Conservation (phyloP, 2,329 filamentous ascomycete genomes). For the Dactylellina drechsleri region DNA sequence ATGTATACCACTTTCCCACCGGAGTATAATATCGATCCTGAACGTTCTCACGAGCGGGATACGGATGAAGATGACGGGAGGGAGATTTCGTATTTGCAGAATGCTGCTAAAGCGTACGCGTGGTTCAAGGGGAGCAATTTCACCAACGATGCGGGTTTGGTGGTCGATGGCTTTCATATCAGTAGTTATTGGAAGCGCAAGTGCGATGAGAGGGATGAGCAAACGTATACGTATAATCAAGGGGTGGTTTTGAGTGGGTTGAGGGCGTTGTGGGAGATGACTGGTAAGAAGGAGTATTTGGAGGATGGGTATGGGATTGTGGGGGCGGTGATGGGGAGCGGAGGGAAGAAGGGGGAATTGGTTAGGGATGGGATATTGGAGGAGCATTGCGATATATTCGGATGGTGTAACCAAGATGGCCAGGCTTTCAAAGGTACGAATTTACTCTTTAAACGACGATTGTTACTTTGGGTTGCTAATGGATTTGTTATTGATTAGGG, state of each 20-base stretch:
- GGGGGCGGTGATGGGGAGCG: constrained; percentile 60
- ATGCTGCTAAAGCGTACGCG: constrained; percentile 79
- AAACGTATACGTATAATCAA: constrained; percentile 97
- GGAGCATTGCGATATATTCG: constrained; percentile 80
- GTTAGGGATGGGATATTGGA: constrained; percentile 79
- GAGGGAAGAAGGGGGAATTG: constrained; percentile 54
- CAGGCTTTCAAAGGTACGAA: constrained; percentile 79
- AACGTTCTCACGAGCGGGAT: constrained; percentile 2
- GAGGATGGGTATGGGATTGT: constrained; percentile 82
- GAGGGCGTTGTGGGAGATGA: constrained; percentile 81
- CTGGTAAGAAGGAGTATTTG: constrained; percentile 76
- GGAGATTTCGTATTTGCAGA: constrained; percentile 74
- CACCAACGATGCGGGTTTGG: constrained; percentile 79
- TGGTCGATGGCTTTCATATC: constrained; percentile 90
- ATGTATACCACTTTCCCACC: constrained; percentile 89
- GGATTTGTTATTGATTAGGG: constrained; percentile 62
- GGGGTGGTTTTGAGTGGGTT: constrained; percentile 86
- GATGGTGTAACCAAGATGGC: constrained; percentile 79
- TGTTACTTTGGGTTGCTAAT: constrained; percentile 6
- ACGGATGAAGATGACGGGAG: constrained; percentile 59
- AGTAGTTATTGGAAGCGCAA: constrained; percentile 70
- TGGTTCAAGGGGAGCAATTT: constrained; percentile 85
- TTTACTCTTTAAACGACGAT: neutral
- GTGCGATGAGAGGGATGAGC: constrained; percentile 84
- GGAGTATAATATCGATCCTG: constrained; percentile 28